phyloP scores from a whole-genome alignment of 495 filamentous ascomycete species.

The Tetracladium marchalianum region DNA sequence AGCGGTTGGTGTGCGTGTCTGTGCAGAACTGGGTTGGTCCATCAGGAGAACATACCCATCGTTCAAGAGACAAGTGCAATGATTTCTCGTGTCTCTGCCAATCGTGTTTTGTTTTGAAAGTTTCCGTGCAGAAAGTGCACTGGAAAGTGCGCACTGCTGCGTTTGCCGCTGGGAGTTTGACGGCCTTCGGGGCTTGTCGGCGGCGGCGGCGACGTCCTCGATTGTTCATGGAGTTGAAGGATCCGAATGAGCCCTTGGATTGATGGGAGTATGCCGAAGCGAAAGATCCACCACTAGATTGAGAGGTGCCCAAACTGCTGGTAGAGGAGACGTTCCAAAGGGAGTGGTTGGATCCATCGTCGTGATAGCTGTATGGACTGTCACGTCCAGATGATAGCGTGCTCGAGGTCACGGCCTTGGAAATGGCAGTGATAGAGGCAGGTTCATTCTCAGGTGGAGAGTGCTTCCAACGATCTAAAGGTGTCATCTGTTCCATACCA shows the following conservation, averaged over 20 bases:
- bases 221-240: constrained; percentile 57
- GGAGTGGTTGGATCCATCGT: constrained; percentile 62
- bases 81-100: constrained; percentile 81
- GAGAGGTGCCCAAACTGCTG: constrained; percentile 62
- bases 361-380: constrained; percentile 36
- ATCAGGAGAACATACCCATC: constrained; percentile 68
- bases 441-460: constrained; percentile 85
- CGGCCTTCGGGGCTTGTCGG: constrained; percentile 38
- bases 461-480: constrained; percentile 76
- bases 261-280: constrained; percentile 63
- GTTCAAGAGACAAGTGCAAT: constrained; percentile 64
- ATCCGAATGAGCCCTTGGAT: constrained; percentile 57
- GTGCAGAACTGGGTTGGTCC: constrained; percentile 29
- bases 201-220: constrained; percentile 63
- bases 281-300: constrained; percentile 59
- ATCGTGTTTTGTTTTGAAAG: constrained; percentile 75
- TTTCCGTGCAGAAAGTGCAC: constrained; percentile 77
- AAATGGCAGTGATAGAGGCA: constrained; percentile 69
- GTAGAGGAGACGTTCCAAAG: constrained; percentile 59
- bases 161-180: constrained; percentile 27
- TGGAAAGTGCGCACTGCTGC: constrained; percentile 40
- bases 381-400: constrained; percentile 33
- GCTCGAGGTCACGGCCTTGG: constrained; percentile 57
- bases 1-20: constrained; percentile 37
- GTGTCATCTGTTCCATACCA: constrained; percentile 58